phyloP scores from a whole-genome alignment of 495 filamentous ascomycete genomes.

The Lasiosphaeris hirsuta region DNA sequence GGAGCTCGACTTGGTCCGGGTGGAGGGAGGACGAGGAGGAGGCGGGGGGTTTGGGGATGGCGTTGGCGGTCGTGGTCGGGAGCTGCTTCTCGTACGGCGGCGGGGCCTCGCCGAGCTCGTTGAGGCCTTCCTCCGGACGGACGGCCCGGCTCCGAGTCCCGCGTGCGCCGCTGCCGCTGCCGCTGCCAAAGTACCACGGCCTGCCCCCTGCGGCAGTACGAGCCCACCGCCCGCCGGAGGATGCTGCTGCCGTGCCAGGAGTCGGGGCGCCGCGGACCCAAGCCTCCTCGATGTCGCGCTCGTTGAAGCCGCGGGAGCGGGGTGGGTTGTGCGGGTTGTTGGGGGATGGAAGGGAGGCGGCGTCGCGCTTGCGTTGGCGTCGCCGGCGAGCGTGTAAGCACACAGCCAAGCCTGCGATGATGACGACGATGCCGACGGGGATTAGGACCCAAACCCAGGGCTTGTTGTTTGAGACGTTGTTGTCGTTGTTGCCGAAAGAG shows the following conservation, averaged over 20 bases:
- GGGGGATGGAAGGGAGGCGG: not conserved
- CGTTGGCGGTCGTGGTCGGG: not conserved
- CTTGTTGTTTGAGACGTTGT: not conserved
- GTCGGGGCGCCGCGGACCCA: conserved; percentile 19
- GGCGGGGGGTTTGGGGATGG: not conserved
- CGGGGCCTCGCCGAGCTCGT: conserved; percentile 57
- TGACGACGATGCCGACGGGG: conserved; percentile 20
- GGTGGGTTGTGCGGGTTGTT: not conserved
- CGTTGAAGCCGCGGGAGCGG: conserved; percentile 13
- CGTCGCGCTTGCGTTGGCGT: not conserved
- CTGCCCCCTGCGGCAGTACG: conserved; percentile 9
- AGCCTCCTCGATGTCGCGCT: conserved; percentile 27
- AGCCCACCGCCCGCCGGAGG: not conserved
- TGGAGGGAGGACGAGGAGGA: not conserved
- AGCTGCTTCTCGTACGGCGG: conserved; percentile 45
- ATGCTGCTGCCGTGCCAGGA: not conserved
- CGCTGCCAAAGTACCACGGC: not conserved
- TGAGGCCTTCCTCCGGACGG: conserved; percentile 46
- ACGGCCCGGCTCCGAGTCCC: conserved; percentile 1
- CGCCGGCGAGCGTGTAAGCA: conserved; percentile 18
- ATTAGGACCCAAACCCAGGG: conserved; percentile 25
- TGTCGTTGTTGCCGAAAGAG: no score
- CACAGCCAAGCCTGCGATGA: conserved; percentile 15
- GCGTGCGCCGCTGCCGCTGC: conserved; percentile 1
- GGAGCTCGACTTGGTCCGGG: not conserved